phyloP scores from a whole-genome alignment of 2,329 filamentous ascomycete species.

The Ophiostoma sp. region DNA sequence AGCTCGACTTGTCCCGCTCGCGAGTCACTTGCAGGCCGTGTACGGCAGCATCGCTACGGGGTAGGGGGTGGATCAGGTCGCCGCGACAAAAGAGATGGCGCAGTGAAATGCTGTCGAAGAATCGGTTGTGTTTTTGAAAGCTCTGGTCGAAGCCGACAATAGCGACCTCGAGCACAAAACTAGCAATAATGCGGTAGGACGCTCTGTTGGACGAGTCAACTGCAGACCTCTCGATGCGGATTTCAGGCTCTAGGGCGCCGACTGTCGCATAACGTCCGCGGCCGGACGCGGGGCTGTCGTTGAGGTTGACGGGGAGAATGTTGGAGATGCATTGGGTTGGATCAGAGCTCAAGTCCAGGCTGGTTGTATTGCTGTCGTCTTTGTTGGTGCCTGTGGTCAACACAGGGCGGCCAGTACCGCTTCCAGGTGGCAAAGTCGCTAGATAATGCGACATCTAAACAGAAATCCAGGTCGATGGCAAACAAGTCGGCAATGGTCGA shows the following conservation, averaged over 20 bases:
- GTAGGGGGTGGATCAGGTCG: slow-evolving; percentile 26
- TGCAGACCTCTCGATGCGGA: slow-evolving; percentile 28
- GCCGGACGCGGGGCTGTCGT: slow-evolving; percentile 28
- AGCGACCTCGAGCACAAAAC: slow-evolving; percentile 28
- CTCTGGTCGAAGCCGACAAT: slow-evolving; percentile 27
- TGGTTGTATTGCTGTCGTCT: not conserved
- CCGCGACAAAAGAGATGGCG: slow-evolving; percentile 29
- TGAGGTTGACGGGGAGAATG: slow-evolving; percentile 28
- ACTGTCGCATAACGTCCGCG: slow-evolving; percentile 28
- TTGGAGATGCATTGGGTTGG: slow-evolving; percentile 25
- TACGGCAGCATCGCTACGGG: slow-evolving; percentile 26
- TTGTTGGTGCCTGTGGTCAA: not conserved
- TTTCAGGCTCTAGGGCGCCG: slow-evolving; percentile 29
- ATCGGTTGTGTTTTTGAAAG: slow-evolving; percentile 28
- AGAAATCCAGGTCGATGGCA: not conserved
- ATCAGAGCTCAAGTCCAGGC: not conserved
- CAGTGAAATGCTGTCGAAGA: slow-evolving; percentile 29
- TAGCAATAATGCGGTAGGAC: slow-evolving; percentile 28
- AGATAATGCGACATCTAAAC: not conserved
- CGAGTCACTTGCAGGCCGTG: slow-evolving; percentile 26
- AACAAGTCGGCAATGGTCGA: not conserved
- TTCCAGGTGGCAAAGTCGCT: not conserved
- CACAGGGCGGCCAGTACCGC: not conserved
- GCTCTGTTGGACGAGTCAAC: not conserved
- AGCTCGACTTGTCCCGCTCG: slow-evolving; percentile 22